Evolutionary conservation across 2,329 filamentous ascomycete species (phyloP).

Genomic region (Phaeophleospora eucalypticola): DNA sequence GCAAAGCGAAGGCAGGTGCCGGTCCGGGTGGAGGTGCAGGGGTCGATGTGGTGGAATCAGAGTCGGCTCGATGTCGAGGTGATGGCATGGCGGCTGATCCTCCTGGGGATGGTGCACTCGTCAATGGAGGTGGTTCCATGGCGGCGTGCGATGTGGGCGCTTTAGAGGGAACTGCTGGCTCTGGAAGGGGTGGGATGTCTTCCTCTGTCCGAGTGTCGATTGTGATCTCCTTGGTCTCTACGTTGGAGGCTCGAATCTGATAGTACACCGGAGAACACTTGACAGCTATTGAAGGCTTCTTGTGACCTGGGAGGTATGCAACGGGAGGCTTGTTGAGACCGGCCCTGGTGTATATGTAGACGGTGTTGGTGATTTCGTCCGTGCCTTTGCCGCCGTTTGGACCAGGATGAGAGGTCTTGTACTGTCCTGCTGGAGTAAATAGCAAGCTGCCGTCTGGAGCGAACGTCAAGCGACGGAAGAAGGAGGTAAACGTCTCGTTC

Average conservation of each 20-base stretch:
- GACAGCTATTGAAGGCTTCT: conserved; percentile 94
- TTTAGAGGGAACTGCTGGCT: conserved; percentile 61
- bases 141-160: conserved; percentile 58
- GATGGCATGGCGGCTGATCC: conserved; percentile 52
- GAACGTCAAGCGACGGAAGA: conserved; percentile 90
- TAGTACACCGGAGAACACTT: conserved; percentile 91
- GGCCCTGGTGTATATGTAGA: conserved; percentile 95
- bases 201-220: conserved; percentile 90
- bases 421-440: conserved; percentile 92
- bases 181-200: conserved; percentile 75
- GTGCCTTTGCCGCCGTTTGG: conserved; percentile 67
- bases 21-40: conserved; percentile 47
- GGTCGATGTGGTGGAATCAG: conserved; percentile 48
- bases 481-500: conserved; percentile 94
- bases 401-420: conserved; percentile 71
- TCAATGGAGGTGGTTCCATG: conserved; percentile 77
- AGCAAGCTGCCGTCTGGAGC: conserved; percentile 91
- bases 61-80: conserved; percentile 47
- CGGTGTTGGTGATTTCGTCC: conserved; percentile 91
- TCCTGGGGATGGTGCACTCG: conserved; percentile 52
- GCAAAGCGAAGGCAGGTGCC: conserved; percentile 69
- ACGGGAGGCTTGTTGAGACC: conserved; percentile 96
- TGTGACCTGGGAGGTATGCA: conserved; percentile 91
- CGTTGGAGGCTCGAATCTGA: conserved; percentile 63
- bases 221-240: conserved; percentile 79